Evolutionary conservation across 805 yeast species (phyloP).

Genomic region (Metahyphopichia silvanorum): DNA sequence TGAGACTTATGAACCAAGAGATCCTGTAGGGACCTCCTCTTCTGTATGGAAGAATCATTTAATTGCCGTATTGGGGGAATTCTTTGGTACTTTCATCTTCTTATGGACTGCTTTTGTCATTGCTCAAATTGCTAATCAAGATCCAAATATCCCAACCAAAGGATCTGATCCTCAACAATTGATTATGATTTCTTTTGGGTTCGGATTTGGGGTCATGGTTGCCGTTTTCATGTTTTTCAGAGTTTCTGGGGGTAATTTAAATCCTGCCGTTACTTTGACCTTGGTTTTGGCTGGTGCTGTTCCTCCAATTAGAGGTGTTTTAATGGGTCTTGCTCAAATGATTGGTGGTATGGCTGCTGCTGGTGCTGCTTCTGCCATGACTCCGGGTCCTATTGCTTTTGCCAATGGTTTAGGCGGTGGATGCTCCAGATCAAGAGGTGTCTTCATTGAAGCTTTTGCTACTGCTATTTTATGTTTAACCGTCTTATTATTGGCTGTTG

Average conservation of each 20-base stretch:
- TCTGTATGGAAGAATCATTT: slow-evolving; percentile 46
- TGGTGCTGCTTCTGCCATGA: slow-evolving; percentile 81
- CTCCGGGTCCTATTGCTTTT: slow-evolving; percentile 74
- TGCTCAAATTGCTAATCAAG: slow-evolving; percentile 79
- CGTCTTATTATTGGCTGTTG: slow-evolving; percentile 80
- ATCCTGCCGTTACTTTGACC: slow-evolving; percentile 83
- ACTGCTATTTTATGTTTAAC: slow-evolving; percentile 71
- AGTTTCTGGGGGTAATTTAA: slow-evolving; percentile 85
- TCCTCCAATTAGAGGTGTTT: slow-evolving; percentile 64
- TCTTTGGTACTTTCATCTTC: slow-evolving; percentile 82
- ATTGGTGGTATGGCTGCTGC: slow-evolving; percentile 91
- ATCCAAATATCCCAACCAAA: slow-evolving; percentile 25
- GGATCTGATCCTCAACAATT: slow-evolving; percentile 65
- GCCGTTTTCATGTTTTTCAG: slow-evolving; percentile 66
- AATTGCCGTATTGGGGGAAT: slow-evolving; percentile 74
- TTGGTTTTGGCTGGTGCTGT: slow-evolving; percentile 71
- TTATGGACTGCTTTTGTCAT: slow-evolving; percentile 78
- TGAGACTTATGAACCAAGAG: slow-evolving; percentile 25
- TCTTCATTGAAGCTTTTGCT: slow-evolving; percentile 80
- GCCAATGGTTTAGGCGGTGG: slow-evolving; percentile 73
- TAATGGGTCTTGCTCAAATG: slow-evolving; percentile 67
- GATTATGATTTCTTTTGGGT: slow-evolving; percentile 80
- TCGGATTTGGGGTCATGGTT: slow-evolving; percentile 82
- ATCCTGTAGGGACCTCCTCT: slow-evolving; percentile 8
- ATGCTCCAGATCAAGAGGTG: slow-evolving; percentile 67